Base-by-base conservation (phyloP, 2,329 filamentous ascomycete species). In the Pyricularia sp. region DNA sequence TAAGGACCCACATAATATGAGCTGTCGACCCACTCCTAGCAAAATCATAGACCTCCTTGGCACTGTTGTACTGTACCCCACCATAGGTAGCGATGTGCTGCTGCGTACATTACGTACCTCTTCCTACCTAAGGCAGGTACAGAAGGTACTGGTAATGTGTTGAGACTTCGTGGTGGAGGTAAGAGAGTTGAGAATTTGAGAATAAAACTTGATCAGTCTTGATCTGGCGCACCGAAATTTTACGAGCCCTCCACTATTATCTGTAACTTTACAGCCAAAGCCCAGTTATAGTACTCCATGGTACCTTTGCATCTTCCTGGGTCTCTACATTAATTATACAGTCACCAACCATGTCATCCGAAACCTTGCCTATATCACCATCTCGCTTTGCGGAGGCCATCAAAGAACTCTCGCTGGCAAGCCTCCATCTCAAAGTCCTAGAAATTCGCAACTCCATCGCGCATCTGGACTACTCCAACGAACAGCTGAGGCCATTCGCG, bases 361-460 rank as follows among this genome's bases (percentile, higher is more conserved):
- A 87, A 74, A 77, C 88, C 7, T 75, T 77, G 12, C 89, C 90
- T 70, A 92, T 92, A 75, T 79, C 84, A 64, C 81, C 87, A 30
- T 77, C 81, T 23, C 85, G 85, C 76, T 92, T 92, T 81, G 86
- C 88, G 75, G 81, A 83, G 71, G 91, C 91, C 28, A 83, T 94
- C 72, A 81, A 84, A 72, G 86, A 89, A 70, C 87, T 94, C 69
- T 86, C 90, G 59, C 77, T 89, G 72, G 83, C 85, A 71, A 85
- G 85, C 69, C 88, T 94, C 7, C 88, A 91, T 79, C 83, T 90
- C 78, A 93, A 93, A 79, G 86, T 90, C 70, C 86, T 90, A 75
- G 92, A 94, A 78, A 84, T 94, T 71, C 87, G 86, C 76, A 93
- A 93, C 84, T 87, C 84, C 73, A 89, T 93, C 75, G 84, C 85